phyloP scores from a whole-genome alignment of 2,329 filamentous ascomycete genomes.

The Pleoardoris graminearum region DNA sequence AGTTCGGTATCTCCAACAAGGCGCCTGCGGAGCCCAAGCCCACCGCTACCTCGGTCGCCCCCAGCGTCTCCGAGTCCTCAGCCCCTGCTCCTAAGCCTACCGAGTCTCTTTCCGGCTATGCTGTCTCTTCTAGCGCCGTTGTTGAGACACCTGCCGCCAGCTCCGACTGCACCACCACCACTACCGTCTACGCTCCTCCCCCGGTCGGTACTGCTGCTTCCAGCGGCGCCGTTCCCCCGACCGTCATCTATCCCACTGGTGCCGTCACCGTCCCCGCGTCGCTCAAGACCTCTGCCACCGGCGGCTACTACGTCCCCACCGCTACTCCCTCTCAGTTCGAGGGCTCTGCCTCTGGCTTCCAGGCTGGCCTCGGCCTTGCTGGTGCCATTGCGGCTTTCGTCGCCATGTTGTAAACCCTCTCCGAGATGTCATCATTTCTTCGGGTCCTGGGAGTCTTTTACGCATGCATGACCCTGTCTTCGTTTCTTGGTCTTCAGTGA shows the following conservation, averaged over 20 bases:
- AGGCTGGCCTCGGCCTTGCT: slow-evolving; percentile 45
- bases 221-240: slow-evolving; percentile 22
- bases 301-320: slow-evolving; percentile 26
- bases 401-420: slow-evolving; percentile 42
- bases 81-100: slow-evolving; percentile 17
- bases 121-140: slow-evolving; percentile 12
- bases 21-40: slow-evolving; percentile 15
- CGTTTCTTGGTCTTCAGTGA: slow-evolving; percentile 7
- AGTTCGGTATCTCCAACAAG: slow-evolving; percentile 60
- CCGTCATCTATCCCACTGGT: slow-evolving; percentile 41
- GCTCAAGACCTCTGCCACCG: slow-evolving; percentile 36
- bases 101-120: slow-evolving; percentile 11
- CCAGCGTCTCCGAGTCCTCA: slow-evolving; percentile 5
- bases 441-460: slow-evolving; percentile 4
- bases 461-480: slow-evolving; percentile 11
- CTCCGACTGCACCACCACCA: slow-evolving; percentile 9
- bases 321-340: slow-evolving; percentile 29
- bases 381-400: slow-evolving; percentile 48
- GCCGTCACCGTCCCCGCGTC: slow-evolving; percentile 37
- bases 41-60: slow-evolving; percentile 13
- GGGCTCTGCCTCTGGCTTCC: slow-evolving; percentile 38
- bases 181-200: slow-evolving; percentile 18
- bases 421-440: slow-evolving; percentile 4
- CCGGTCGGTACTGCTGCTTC: slow-evolving; percentile 27
- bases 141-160: background rate